A percentile compares a stretch with the other conserved stretches of the same genome.
Conservation (phyloP, 176 grass and related monocot genomes). For the Avena insularis region DNA sequence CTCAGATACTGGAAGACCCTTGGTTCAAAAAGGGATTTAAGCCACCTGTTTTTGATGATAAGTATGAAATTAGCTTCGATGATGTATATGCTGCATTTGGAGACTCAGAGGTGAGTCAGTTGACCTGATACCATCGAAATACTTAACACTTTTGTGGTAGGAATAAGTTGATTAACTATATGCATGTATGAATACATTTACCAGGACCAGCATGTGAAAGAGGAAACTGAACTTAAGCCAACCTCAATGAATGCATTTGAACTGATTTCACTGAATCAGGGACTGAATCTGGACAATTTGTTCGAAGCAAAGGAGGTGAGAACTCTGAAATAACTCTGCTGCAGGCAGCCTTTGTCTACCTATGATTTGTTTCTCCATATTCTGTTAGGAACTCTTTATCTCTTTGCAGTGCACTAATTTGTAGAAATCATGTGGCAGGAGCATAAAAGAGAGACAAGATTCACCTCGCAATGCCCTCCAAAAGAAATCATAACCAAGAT, state of each 20-base stretch:
- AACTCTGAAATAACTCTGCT: constrained; percentile 20
- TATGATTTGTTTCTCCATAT: neutral
- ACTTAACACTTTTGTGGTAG: constrained; percentile 28
- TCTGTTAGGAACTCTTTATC: neutral
- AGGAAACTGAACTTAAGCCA: constrained; percentile 88
- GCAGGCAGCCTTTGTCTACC: neutral
- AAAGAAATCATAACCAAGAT: constrained; percentile 96
- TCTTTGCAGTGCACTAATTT: constrained; percentile 21
- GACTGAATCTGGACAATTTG: constrained; percentile 92
- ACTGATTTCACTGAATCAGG: constrained; percentile 92
- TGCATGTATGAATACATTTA: constrained; percentile 33
- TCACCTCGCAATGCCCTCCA: constrained; percentile 87
- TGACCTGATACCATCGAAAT: constrained; percentile 30
- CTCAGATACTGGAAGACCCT: constrained; percentile 90
- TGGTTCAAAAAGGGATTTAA: constrained; percentile 98
- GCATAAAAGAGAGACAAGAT: constrained; percentile 95
- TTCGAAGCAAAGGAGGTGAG: constrained; percentile 84
- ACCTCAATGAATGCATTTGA: constrained; percentile 98
- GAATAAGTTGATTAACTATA: constrained; percentile 31
- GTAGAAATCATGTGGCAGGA: constrained; percentile 56
- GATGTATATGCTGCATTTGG: constrained; percentile 96
- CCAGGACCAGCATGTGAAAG: constrained; percentile 86
- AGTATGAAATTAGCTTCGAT: constrained; percentile 77
- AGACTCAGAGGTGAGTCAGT: constrained; percentile 86
- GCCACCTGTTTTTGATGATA: constrained; percentile 79